Evolutionary conservation across 164 flowering plant genomes (phyloP).

Genomic region (Platanus orientalis): DNA sequence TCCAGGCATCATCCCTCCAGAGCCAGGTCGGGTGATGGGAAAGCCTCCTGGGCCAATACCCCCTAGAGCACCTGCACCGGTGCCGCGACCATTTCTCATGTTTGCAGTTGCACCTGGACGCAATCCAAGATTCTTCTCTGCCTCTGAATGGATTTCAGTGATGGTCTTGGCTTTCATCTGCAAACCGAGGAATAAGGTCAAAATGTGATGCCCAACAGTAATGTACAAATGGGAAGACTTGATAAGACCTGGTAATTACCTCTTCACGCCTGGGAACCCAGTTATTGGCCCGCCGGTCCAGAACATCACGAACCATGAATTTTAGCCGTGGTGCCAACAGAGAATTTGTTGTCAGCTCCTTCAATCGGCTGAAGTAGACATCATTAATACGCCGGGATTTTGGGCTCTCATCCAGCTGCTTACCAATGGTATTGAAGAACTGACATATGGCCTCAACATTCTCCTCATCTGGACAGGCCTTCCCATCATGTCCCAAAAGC

Average conservation of each 20-base stretch:
- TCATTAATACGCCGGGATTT: slow-evolving; percentile 74
- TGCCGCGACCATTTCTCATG: slow-evolving; percentile 60
- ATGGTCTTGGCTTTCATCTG: slow-evolving; percentile 94
- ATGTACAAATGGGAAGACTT: too few species aligned
- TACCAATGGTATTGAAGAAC: slow-evolving; percentile 91
- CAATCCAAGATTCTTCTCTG: slow-evolving; percentile 82
- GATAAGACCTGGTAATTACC: slow-evolving; percentile 32
- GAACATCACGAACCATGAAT: slow-evolving; percentile 85
- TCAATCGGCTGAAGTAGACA: slow-evolving; percentile 59
- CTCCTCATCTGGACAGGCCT: slow-evolving; percentile 82
- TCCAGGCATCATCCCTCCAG: slow-evolving; percentile 98
- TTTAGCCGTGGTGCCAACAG: slow-evolving; percentile 67
- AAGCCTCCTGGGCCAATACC: slow-evolving; percentile 54
- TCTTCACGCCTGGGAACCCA: slow-evolving; percentile 97
- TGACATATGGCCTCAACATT: slow-evolving; percentile 98
- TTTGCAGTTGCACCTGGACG: slow-evolving; percentile 84
- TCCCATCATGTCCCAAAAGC: slow-evolving; percentile 71
- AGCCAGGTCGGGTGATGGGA: slow-evolving; percentile 68
- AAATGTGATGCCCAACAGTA: too few species aligned
- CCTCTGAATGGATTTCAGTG: slow-evolving; percentile 87
- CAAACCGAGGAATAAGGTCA: neutral
- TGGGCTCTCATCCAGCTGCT: slow-evolving; percentile 82
- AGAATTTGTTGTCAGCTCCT: slow-evolving; percentile 59
- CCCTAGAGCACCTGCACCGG: slow-evolving; percentile 33
- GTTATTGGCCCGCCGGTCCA: slow-evolving; percentile 71